These are phyloP conservation scores for Solanum hybrid DNA, from an alignment of 305 asterid genomes.

Conservation along the genomic window DNA sequence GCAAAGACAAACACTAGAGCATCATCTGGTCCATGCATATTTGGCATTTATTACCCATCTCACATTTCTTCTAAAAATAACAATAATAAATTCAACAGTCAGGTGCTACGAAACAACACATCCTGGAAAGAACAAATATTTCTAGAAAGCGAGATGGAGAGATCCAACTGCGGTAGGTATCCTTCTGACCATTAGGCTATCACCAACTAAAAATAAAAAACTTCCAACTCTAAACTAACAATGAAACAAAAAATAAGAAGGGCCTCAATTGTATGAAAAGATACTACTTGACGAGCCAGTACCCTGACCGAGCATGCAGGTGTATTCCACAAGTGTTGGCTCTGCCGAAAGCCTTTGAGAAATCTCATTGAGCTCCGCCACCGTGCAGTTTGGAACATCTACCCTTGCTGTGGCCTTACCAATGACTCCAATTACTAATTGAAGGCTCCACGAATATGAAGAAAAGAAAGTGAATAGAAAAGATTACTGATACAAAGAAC, in stretches of 20 bases:
- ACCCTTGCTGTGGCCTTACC: constrained; percentile 2
- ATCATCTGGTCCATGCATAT: constrained; percentile 26
- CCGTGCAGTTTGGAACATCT: not conserved
- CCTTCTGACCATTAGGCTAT: constrained; percentile 20
- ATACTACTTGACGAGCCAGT: constrained; percentile 5
- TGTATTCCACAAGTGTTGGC: not conserved
- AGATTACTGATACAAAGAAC: constrained; percentile 19
- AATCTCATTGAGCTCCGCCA: constrained; percentile 1
- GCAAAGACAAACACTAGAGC: constrained; percentile 11
- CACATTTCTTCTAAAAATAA: constrained; percentile 19
- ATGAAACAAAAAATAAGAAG: constrained; percentile 14
- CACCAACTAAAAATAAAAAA: constrained; percentile 12
- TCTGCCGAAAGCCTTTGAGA: not conserved
- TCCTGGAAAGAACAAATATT: constrained; percentile 19
- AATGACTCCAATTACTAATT: constrained; percentile 11
- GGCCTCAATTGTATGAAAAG: constrained; percentile 18
- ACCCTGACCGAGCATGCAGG: not conserved
- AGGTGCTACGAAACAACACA: constrained; percentile 24
- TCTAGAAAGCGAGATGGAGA: constrained; percentile 22
- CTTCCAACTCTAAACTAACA: constrained; percentile 20
- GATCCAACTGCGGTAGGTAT: constrained; percentile 13
- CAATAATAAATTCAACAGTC: constrained; percentile 31
- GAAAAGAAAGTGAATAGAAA: constrained; percentile 6
- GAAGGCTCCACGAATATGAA: constrained; percentile 19
- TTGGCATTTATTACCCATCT: constrained; percentile 37